phyloP scores from a whole-genome alignment of 2,329 filamentous ascomycete genomes.

The Hansfordia pulvinata region DNA sequence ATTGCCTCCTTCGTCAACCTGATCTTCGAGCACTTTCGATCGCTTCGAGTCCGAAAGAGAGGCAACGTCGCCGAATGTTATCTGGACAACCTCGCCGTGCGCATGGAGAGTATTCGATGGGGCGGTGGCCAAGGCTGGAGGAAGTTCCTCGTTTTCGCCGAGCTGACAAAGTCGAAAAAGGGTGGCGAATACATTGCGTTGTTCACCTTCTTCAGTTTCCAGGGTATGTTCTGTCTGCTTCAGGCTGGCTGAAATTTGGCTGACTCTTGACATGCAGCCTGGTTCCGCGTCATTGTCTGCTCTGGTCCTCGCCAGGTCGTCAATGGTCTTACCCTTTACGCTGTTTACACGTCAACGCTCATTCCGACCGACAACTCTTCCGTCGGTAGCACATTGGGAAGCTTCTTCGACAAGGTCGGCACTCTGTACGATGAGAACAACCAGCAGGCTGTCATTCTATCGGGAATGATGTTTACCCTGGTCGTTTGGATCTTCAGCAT shows the following conservation, averaged over 20 bases:
- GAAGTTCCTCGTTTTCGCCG: constrained; percentile 83
- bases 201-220: constrained; percentile 75
- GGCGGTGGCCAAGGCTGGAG: constrained; percentile 68
- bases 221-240: constrained; percentile 30
- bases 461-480: constrained; percentile 84
- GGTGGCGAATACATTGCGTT: constrained; percentile 81
- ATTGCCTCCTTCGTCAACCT: constrained; percentile 80
- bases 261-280: constrained; percentile 37
- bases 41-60: constrained; percentile 66
- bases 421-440: constrained; percentile 59
- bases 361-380: constrained; percentile 36
- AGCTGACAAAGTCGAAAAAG: constrained; percentile 82
- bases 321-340: constrained; percentile 79
- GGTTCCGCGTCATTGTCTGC: constrained; percentile 78
- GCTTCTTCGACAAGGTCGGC: constrained; percentile 75
- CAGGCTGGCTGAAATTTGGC: constrained; percentile 1
- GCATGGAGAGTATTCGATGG: constrained; percentile 69
- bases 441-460: constrained; percentile 70
- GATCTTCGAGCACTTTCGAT: constrained; percentile 65
- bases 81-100: constrained; percentile 73
- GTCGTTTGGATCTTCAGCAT: constrained; percentile 79
- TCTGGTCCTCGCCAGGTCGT: constrained; percentile 85
- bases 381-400: constrained; percentile 50
- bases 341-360: constrained; percentile 65
- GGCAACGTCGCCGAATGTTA: constrained; percentile 87